Base-by-base conservation (phyloP, 2,329 filamentous ascomycete genomes). In the Neofusicoccum ribis region DNA sequence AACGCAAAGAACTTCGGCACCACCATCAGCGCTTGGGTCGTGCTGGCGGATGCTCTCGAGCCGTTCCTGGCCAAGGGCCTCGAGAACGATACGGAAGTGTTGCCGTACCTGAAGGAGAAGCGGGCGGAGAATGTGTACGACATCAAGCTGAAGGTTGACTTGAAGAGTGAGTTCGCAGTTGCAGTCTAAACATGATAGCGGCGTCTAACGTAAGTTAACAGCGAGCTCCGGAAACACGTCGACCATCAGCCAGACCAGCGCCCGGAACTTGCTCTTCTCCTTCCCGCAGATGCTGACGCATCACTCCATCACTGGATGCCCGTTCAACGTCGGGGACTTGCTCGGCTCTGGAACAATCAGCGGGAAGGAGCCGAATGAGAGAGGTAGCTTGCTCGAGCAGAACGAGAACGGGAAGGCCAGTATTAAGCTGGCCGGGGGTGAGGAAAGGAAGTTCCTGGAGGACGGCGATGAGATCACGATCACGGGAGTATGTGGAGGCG, bases 271-370 rank as follows among this genome's bases (percentile, higher is more conserved):
- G 11, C 82, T 94, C n/a, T 94, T 88, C 84, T 93, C 90, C 0
- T 94, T 93, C 78, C 86, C 89, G 4, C 91, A 94, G 75, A 93
- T 93, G 90, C 81, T 94, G 46, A 86, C 91, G 1, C 91, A 94
- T 74, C 91, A 94, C 74, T 88, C 89, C 1, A 84, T 91, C 52
- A 90, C 89, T 1, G 91, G 91, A 5, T 95, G 91, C 75, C 87
- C 88, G 3, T 83, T 95, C 82, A 84, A 87, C 52, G 84, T 88
- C 0, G 91, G 91, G 39, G 91, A 95, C 73, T 77, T 95, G 61
- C 79, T 95, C 5, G 91, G 91, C 2, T 91, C 89, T 2, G 91
- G 91, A 3, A 95, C 91, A 1, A 94, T 95, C 70, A 89, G 86
- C 49, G 91, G 91, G 2, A 82, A 76, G 5, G 81, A 81, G 50